These are phyloP conservation scores for Dissoconium aciculare DNA, from an alignment of 2,329 filamentous ascomycete species.

Conservation along the genomic window DNA sequence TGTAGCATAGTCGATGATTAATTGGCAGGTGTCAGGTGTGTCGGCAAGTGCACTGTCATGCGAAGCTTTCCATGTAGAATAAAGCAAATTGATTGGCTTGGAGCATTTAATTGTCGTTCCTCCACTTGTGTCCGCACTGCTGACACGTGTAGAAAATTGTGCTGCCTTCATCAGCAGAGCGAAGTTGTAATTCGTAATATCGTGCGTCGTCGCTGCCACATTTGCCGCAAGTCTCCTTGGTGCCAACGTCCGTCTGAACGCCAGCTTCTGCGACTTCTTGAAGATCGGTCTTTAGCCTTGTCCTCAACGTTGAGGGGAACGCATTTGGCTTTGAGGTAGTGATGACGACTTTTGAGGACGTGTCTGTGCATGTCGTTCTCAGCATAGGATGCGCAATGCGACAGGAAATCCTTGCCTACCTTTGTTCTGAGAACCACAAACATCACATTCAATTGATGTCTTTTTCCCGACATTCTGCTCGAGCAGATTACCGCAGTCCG, in stretches of 20 bases:
- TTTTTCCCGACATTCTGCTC: constrained; percentile 65
- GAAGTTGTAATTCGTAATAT: constrained; percentile 71
- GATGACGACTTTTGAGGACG: constrained; percentile 57
- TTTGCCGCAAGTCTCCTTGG: constrained; percentile 56
- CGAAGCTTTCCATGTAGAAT: no score
- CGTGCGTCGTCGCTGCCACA: constrained; percentile 72
- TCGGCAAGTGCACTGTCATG: no score
- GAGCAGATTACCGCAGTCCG: constrained; percentile 78
- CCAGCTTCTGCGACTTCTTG: constrained; percentile 68
- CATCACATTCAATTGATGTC: constrained; percentile 64
- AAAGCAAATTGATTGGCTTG: no score
- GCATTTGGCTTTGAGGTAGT: constrained; percentile 78
- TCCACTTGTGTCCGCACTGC: constrained; percentile 66
- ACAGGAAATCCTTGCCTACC: constrained; percentile 35
- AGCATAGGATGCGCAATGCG: neutral
- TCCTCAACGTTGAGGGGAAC: constrained; percentile 77
- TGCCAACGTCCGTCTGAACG: constrained; percentile 42
- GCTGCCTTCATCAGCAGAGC: constrained; percentile 86
- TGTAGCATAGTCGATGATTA: constrained; percentile 10
- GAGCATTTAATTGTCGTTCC: constrained; percentile 51
- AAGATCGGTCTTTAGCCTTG: constrained; percentile 64
- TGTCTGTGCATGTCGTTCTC: constrained; percentile 38
- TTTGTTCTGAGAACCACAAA: constrained; percentile 73
- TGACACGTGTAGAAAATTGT: constrained; percentile 76
- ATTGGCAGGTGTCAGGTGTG: neutral